These are phyloP conservation scores for Rhamnella rubrinervis DNA, from an alignment of 331 rosid genomes.

Conservation along the genomic window DNA sequence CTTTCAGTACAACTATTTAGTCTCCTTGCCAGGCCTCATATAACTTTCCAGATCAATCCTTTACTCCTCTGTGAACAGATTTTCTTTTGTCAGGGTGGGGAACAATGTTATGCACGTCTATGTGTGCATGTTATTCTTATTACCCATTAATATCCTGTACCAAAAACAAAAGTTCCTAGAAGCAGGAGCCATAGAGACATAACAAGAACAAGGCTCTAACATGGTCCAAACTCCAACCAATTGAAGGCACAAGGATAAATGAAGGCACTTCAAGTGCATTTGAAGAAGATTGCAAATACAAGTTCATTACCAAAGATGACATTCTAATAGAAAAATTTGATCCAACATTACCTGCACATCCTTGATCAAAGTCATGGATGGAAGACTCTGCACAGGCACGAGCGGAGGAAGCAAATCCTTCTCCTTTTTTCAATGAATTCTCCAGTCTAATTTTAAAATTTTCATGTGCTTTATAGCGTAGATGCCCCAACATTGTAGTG, in stretches of 20 bases:
- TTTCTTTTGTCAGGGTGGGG: no score
- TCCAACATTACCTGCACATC: conserved; percentile 60
- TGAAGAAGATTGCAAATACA: not conserved
- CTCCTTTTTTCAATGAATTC: conserved; percentile 63
- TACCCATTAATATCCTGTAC: no score
- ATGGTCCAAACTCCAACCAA: not conserved
- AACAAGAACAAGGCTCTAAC: not conserved
- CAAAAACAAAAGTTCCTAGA: no score
- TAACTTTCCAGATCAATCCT: no score
- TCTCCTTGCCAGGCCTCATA: no score
- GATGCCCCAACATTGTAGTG: conserved; percentile 62
- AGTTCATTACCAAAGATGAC: not conserved
- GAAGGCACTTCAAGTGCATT: not conserved
- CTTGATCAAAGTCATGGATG: conserved; percentile 63
- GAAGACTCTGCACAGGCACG: conserved; percentile 38
- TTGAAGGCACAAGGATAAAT: not conserved
- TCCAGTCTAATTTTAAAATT: conserved; percentile 64
- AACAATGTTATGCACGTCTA: no score
- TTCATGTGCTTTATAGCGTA: conserved; percentile 53
- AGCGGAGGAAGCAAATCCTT: conserved; percentile 69
- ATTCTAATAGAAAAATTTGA: conserved; percentile 8
- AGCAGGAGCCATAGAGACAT: no score
- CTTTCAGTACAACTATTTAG: no score
- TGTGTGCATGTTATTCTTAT: no score
- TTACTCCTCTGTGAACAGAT: no score